Conservation (phyloP, 2,329 filamentous ascomycete species). For the Aspergillus sclerotialis region DNA sequence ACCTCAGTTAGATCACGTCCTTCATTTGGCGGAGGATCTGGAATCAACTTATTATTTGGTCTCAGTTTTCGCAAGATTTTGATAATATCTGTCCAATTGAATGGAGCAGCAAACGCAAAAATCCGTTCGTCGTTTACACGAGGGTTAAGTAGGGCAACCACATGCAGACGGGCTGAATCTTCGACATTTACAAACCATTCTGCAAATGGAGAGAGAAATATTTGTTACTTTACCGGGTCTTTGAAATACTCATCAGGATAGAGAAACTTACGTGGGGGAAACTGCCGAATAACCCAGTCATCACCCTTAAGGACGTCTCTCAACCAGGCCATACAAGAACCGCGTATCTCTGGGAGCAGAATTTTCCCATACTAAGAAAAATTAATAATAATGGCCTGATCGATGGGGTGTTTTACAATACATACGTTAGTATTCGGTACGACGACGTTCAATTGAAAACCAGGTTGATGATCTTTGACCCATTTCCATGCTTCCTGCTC, state of each 20-base stretch:
- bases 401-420: background rate
- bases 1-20: constrained; percentile 18
- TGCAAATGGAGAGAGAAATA: too few relatives aligned
- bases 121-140: constrained; percentile 45
- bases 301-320: constrained; percentile 6
- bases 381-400: background rate
- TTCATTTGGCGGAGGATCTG: constrained; percentile 16
- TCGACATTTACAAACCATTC: constrained; percentile 42
- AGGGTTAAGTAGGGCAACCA: constrained; percentile 44
- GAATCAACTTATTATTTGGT: constrained; percentile 32
- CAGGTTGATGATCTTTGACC: constrained; percentile 35
- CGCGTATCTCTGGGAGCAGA: constrained; percentile 21
- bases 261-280: constrained; percentile 10
- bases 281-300: background rate
- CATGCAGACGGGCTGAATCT: constrained; percentile 46
- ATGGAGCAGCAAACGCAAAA: constrained; percentile 46
- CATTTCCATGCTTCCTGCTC: constrained; percentile 45
- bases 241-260: too few relatives aligned
- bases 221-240: too few relatives aligned
- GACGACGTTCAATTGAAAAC: constrained; percentile 39
- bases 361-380: constrained; percentile 23
- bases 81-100: constrained; percentile 40
- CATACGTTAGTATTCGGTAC: constrained; percentile 26
- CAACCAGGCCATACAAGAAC: constrained; percentile 11
- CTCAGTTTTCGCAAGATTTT: constrained; percentile 30